Base-by-base conservation (phyloP, 768 basidiomycete species). In the Tephrocybe sp. region DNA sequence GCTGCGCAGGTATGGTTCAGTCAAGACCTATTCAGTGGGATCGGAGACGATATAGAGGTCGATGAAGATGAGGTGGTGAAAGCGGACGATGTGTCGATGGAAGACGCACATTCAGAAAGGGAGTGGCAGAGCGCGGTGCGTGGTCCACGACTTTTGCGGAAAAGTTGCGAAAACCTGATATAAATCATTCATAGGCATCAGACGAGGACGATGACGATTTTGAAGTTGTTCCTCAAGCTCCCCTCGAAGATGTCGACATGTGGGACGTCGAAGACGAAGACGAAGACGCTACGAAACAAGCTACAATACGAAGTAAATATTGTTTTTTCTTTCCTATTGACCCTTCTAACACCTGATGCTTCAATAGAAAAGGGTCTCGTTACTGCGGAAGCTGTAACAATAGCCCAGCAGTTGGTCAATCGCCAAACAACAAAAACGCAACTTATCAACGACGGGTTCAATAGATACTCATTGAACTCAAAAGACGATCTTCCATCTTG, bases 381-480 rank as follows among this genome's bases (percentile, higher is more conserved):
- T 28, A 97, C 94, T 1, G 84, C 86, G 19, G 94, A 97, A 69
- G 92, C 96, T 4, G 82, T 98, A 36, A 89, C 92, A 4, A 75
- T 99, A 18, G 97, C 97, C 0, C 91, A 94, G 51, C 83, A 86
- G 60, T 76, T 98, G 25, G 89, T 96, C 45, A 98, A 98, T 66
- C 86, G 92, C 26, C 74, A 91, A 70, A 93, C 76, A 56, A 98
- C 93, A 0, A 86, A 85, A 61, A 92, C 92, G 5, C 80, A 92
- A 24, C 77, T 99, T 21, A 80, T 98, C 62, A 92, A 98, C 59
- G 88, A 97, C 38, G 97, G 97, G 11, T 99, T 98, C 76, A 93
- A 87, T 68, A 89, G 92, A 9, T 89, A 94, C 68, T 91, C 95
- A 1, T 78, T 95, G 46, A 89, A 93, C 58, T 80, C 89, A 49